A percentile compares a stretch with the other conserved stretches of the same genome.
Conservation (phyloP, 352 stramenopile genomes). For the Pythium plurisporium region DNA sequence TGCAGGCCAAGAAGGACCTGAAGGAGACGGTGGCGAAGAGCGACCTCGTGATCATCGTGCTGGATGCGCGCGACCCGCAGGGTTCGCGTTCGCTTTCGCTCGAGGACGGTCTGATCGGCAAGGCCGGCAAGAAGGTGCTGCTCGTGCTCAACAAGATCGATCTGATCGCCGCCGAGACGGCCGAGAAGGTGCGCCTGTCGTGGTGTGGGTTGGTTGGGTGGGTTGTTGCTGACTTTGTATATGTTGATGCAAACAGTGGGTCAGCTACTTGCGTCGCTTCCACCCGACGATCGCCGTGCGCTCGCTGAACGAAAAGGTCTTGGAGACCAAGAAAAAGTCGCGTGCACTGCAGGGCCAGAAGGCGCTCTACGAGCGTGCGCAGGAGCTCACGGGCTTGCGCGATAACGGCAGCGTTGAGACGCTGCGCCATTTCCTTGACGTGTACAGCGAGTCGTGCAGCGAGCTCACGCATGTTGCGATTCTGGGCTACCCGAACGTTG, state of each 20-base stretch:
- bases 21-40: constrained; percentile 64
- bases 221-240: not conserved
- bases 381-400: constrained; percentile 59
- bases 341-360: constrained; percentile 55
- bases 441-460: constrained; percentile 88
- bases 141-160: constrained; percentile 99
- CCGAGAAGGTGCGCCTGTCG: constrained; percentile 51
- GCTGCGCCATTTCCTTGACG: constrained; percentile 94
- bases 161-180: constrained; percentile 85
- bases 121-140: constrained; percentile 95
- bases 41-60: constrained; percentile 80
- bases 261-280: constrained; percentile 93
- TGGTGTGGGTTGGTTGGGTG: not conserved
- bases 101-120: constrained; percentile 93
- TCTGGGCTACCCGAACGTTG: constrained; percentile 98
- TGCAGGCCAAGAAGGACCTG: constrained; percentile 76
- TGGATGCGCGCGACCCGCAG: constrained; percentile 98
- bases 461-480: constrained; percentile 88
- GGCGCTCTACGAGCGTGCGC: constrained; percentile 63
- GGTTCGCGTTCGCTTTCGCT: constrained; percentile 91
- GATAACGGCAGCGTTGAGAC: constrained; percentile 84
- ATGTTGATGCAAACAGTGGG: constrained; percentile 21
- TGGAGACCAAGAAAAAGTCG: constrained; percentile 90
- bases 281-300: constrained; percentile 93
- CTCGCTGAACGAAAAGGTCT: constrained; percentile 76